Conservation (phyloP, 1,284 basidiomycete species). For the Entoloma clypeatum region DNA sequence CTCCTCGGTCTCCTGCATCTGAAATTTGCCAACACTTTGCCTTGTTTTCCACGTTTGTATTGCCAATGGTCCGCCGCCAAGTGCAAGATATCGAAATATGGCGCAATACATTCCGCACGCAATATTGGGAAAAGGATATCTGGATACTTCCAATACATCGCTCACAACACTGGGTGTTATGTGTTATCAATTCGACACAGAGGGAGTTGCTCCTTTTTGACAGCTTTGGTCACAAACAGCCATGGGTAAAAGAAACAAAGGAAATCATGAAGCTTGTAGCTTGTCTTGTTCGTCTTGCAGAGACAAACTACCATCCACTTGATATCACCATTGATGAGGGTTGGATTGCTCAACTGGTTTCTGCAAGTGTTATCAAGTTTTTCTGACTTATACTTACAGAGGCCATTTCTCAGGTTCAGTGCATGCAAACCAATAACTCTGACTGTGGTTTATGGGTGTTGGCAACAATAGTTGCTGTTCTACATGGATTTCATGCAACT, state of each 20-base stretch:
- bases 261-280: constrained; percentile 12
- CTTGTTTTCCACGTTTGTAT: constrained; percentile 18
- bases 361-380: too few relatives aligned
- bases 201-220: constrained; percentile 20
- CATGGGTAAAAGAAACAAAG: constrained; percentile 6
- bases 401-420: constrained; percentile 2
- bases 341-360: too few relatives aligned
- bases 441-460: constrained; percentile 17
- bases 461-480: constrained; percentile 7
- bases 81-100: constrained; percentile 15
- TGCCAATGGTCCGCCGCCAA: constrained; percentile 12
- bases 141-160: constrained; percentile 28
- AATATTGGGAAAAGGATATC: constrained; percentile 20
- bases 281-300: constrained; percentile 6
- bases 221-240: constrained; percentile 14
- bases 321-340: constrained; percentile 1
- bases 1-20: background rate
- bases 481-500: background rate
- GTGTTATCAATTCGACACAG: constrained; percentile 6
- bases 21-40: constrained; percentile 12
- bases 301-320: constrained; percentile 4
- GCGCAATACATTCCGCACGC: constrained; percentile 10
- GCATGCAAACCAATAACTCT: constrained; percentile 8
- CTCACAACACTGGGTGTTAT: constrained; percentile 21
- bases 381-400: too few relatives aligned